Base-by-base conservation (phyloP, 192 early-diverging fungal genomes). In the Polychytrium aggregatum region DNA sequence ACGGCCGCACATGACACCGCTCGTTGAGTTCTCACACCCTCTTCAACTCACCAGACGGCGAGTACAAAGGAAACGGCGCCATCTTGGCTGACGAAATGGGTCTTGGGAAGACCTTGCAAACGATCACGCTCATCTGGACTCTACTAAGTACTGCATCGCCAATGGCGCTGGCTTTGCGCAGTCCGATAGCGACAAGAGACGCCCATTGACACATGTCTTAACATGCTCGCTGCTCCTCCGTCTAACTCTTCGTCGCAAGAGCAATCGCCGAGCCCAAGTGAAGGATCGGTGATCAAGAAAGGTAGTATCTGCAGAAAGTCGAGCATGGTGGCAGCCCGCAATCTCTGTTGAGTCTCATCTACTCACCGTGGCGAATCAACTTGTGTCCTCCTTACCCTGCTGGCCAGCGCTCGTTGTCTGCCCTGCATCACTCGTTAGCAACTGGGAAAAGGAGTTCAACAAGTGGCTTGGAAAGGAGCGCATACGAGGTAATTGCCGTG, bases 71-170 rank as follows among this genome's bases (percentile, higher is more conserved):
- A 5, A 25, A 48, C n/a, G 74, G 74, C 5, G 70, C 71, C 5
- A 73, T 77, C 18, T 53, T 77, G 2, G 74, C 74, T 0, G 74
- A 76, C 46, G 70, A 66, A 31, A 72, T 72, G 70, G 59, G 59
- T 31, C 43, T 47, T 3, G 46, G 68, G 58, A 77, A 77, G 55
- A 60, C 71, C 8, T 16, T 77, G 3, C 74, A 77, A 53, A 50
- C 63, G 27, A 70, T 77, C 18, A 43, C 65, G 1, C 45, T 74
- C 3, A 21, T 68, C 21, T 71, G 70, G 71, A 74, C 64, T 7
- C 50, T 72, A 1, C 48, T 67, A n/a, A n/a, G n/a, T n/a, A n/a
- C n/a, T n/a, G n/a, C n/a, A n/a, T n/a, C n/a, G n/a, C n/a, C n/a
- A n/a, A n/a, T n/a, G n/a, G n/a, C n/a, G n/a, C n/a, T n/a, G n/a